phyloP scores from a whole-genome alignment of 495 filamentous ascomycete species.

The Penicillium parvum region DNA sequence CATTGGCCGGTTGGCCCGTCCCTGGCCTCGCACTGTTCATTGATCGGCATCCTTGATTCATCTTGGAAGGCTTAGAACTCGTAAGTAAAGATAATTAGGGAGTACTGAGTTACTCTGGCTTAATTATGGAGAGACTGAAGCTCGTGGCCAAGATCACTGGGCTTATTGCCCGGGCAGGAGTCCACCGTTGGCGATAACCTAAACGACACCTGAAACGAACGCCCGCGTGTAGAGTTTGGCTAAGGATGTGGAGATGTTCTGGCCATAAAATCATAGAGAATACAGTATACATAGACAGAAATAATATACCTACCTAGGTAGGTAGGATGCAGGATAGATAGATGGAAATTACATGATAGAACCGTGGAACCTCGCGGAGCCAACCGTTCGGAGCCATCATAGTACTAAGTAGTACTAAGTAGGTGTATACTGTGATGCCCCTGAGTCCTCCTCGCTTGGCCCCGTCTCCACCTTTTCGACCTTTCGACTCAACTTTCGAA shows the following conservation, averaged over 20 bases:
- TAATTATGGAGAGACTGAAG: too few relatives aligned
- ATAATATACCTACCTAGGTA: neutral
- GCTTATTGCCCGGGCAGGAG: neutral
- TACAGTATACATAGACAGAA: neutral
- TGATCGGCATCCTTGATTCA: neutral
- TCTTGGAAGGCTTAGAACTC: neutral
- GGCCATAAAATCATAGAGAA: too few relatives aligned
- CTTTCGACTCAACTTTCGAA: too few relatives aligned
- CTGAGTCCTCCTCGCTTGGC: slow-evolving; percentile 10
- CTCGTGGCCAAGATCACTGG: too few relatives aligned
- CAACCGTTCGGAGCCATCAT: too few relatives aligned
- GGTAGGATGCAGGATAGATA: too few relatives aligned
- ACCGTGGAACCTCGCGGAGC: too few relatives aligned
- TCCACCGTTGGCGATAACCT: slow-evolving; percentile 1
- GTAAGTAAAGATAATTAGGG: neutral
- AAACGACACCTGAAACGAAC: slow-evolving; percentile 4
- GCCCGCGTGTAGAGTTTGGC: neutral
- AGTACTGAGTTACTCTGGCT: neutral
- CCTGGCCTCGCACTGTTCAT: slow-evolving; percentile 4
- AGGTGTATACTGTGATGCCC: too few relatives aligned
- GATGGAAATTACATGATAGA: too few relatives aligned
- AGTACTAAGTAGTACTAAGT: too few relatives aligned
- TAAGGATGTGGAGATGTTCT: neutral
- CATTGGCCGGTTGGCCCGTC: slow-evolving; percentile 12
- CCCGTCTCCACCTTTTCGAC: slow-evolving; percentile 1